A percentile compares a stretch with the other conserved stretches of the same genome.
Evolutionary conservation across 2,329 filamentous ascomycete species (phyloP).

Genomic region (Paraconiothyrium brasiliense): DNA sequence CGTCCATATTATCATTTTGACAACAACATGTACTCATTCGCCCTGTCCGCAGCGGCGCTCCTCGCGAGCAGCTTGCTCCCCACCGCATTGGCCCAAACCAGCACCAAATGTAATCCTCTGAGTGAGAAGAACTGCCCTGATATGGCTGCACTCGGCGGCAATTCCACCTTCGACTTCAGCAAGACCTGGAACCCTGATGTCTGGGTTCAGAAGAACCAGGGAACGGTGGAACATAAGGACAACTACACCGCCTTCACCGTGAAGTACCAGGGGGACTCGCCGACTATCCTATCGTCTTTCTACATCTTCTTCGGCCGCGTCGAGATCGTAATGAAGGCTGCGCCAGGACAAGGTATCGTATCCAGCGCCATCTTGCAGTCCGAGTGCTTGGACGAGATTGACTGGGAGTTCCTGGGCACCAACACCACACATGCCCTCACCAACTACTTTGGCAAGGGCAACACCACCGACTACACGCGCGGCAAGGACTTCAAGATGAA

Average conservation of each 20-base stretch:
- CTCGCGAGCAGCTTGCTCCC: constrained; percentile 49
- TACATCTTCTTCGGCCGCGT: constrained; percentile 65
- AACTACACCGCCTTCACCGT: constrained; percentile 78
- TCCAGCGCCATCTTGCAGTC: constrained; percentile 62
- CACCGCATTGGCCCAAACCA: constrained; percentile 74
- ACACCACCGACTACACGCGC: constrained; percentile 62
- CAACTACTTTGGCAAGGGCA: constrained; percentile 66
- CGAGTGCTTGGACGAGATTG: constrained; percentile 63
- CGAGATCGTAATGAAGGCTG: constrained; percentile 58
- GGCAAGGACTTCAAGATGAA: constrained; percentile 48
- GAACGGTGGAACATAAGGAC: constrained; percentile 68
- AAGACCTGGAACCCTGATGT: constrained; percentile 57
- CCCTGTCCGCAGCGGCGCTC: constrained; percentile 49
- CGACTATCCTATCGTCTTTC: constrained; percentile 73
- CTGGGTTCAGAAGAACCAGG: constrained; percentile 73
- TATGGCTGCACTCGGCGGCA: constrained; percentile 74
- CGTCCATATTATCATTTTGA: constrained; percentile 20
- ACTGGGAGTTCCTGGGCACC: constrained; percentile 59
- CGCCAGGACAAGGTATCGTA: constrained; percentile 60
- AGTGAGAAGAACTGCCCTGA: constrained; percentile 72
- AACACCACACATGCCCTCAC: constrained; percentile 55
- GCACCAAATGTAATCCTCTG: constrained; percentile 79
- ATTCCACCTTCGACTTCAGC: constrained; percentile 63
- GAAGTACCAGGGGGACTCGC: constrained; percentile 74
- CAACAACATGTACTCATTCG: constrained; percentile 41